Conservation (phyloP, 495 filamentous ascomycete genomes). For the Penicillium atrosanguineum region DNA sequence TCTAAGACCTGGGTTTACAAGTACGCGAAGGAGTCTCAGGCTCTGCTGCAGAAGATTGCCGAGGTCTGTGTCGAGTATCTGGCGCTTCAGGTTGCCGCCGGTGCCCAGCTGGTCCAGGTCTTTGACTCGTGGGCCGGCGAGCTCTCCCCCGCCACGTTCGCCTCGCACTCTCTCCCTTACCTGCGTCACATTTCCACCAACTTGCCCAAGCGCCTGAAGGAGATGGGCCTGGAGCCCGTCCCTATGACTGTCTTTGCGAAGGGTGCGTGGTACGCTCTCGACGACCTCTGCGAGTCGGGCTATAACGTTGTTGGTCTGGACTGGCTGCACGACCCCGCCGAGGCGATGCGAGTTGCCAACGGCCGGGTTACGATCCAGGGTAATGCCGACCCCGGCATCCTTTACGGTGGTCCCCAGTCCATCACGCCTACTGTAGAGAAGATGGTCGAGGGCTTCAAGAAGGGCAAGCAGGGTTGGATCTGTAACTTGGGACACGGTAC, state of each 20-base stretch:
- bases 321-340: slow-evolving; percentile 87
- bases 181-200: slow-evolving; percentile 76
- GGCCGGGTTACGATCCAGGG: slow-evolving; percentile 82
- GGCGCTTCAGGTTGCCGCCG: slow-evolving; percentile 85
- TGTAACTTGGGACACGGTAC: slow-evolving; percentile 86
- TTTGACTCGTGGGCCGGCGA: slow-evolving; percentile 99
- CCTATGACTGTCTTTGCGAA: slow-evolving; percentile 99
- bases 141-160: slow-evolving; percentile 79
- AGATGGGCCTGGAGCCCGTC: slow-evolving; percentile 72
- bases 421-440: slow-evolving; percentile 76
- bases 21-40: slow-evolving; percentile 75
- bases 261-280: slow-evolving; percentile 94
- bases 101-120: slow-evolving; percentile 91
- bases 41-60: slow-evolving; percentile 82
- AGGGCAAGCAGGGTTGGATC: slow-evolving; percentile 86
- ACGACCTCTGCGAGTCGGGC: slow-evolving; percentile 79
- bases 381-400: slow-evolving; percentile 89
- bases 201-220: slow-evolving; percentile 67
- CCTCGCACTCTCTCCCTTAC: slow-evolving; percentile 80
- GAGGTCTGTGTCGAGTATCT: slow-evolving; percentile 92
- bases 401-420: slow-evolving; percentile 78
- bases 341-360: slow-evolving; percentile 74
- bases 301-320: slow-evolving; percentile 94
- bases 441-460: slow-evolving; percentile 85
- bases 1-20: slow-evolving; percentile 95